Evolutionary conservation across 805 yeast species (phyloP).

Genomic region (Priceomyces melissophilus): DNA sequence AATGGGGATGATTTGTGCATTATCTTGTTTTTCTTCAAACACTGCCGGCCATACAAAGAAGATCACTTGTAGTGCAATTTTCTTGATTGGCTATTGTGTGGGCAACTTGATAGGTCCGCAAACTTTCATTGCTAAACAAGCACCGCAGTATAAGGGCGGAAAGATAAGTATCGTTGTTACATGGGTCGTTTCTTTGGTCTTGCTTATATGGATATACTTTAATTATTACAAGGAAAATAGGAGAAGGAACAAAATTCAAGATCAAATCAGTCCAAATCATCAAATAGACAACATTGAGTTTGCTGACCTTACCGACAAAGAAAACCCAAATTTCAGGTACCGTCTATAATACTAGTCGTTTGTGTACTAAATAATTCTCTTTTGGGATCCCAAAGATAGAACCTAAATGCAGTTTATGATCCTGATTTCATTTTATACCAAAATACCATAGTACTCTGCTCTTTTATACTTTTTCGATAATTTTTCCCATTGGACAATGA

Average conservation of each 20-base stretch:
- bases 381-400: too few species aligned
- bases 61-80: constrained; percentile 41
- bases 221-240: constrained; percentile 34
- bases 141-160: constrained; percentile 43
- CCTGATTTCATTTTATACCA: constrained; percentile 44
- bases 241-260: constrained; percentile 23
- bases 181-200: constrained; percentile 20
- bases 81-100: constrained; percentile 47
- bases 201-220: constrained; percentile 21
- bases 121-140: constrained; percentile 40
- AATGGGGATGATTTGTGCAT: constrained; percentile 18
- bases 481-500: constrained; percentile 86
- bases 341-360: neutral
- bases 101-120: constrained; percentile 60
- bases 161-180: constrained; percentile 39
- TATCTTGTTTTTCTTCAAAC: constrained; percentile 30
- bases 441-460: constrained; percentile 74
- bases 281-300: constrained; percentile 39
- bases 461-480: constrained; percentile 50
- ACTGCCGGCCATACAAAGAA: constrained; percentile 59
- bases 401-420: too few species aligned
- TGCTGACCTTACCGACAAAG: constrained; percentile 51
- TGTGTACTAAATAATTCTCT: too few species aligned
- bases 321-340: constrained; percentile 49
- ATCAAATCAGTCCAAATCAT: too few species aligned